Percentiles rank a stretch among this genome's conserved stretches.
These are phyloP conservation scores for Aureobasidium pullulans DNA, from an alignment of 2,329 filamentous ascomycete species.

Conservation along the genomic window DNA sequence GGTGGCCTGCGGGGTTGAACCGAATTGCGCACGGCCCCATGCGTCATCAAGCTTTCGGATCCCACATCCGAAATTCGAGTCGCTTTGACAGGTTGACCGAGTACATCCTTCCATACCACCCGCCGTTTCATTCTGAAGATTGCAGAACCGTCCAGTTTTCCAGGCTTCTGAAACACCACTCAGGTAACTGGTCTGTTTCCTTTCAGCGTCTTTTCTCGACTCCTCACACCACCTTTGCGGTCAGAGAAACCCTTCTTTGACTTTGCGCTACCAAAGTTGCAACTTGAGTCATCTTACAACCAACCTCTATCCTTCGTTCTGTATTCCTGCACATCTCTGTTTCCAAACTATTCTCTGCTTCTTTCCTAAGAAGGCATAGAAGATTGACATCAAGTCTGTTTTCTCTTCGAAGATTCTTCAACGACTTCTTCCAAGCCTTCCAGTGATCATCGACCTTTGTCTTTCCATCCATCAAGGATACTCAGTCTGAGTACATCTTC, in stretches of 20 bases:
- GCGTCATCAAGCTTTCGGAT: background rate
- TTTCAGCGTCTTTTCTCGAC: background rate
- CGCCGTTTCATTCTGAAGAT: too few relatives aligned
- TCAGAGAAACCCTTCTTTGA: constrained; percentile 1
- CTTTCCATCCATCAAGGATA: background rate
- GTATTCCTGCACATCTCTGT: background rate
- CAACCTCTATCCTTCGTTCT: background rate
- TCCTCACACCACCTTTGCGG: background rate
- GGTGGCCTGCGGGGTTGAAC: background rate
- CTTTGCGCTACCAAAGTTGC: background rate
- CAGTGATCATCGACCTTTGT: background rate
- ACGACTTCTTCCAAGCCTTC: constrained; percentile 10
- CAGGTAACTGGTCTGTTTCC: background rate
- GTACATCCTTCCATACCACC: too few relatives aligned
- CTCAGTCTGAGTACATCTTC: background rate
- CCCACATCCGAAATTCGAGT: background rate
- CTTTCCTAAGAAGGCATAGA: background rate
- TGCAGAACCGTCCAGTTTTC: background rate
- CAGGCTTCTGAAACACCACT: background rate
- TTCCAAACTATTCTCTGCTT: background rate
- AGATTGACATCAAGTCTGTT: background rate
- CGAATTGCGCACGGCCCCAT: too few relatives aligned
- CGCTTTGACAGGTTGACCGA: background rate
- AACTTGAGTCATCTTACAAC: constrained; percentile 4
- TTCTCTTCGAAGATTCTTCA: background rate